Conservation (phyloP, 345 rosid species). For the Citrus reticulata region DNA sequence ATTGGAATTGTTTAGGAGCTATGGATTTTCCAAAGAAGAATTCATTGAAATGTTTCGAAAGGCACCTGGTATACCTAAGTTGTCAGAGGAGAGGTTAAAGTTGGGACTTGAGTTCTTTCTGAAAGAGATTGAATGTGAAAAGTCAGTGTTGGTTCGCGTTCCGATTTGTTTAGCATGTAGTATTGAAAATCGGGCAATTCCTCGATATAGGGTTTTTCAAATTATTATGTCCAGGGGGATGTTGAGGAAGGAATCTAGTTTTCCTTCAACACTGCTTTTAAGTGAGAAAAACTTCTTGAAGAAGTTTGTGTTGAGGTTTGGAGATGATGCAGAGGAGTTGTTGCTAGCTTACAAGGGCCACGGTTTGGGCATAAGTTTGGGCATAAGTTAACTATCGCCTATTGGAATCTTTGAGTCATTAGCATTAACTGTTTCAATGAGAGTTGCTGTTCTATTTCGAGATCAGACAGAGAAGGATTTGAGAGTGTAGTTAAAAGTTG, state of each 20-base stretch:
- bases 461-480: too few relatives aligned
- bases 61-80: conserved; percentile 22
- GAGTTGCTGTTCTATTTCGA: not conserved
- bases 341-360: conserved; percentile 28
- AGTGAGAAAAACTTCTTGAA: conserved; percentile 22
- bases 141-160: conserved; percentile 11
- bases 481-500: too few relatives aligned
- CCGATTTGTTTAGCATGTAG: not conserved
- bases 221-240: conserved; percentile 25
- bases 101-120: conserved; percentile 31
- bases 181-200: too few relatives aligned
- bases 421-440: not conserved
- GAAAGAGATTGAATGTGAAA: conserved; percentile 18
- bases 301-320: conserved; percentile 27
- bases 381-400: too few relatives aligned
- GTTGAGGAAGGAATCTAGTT: conserved; percentile 23
- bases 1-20: conserved; percentile 18
- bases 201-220: conserved; percentile 34
- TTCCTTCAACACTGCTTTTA: not conserved
- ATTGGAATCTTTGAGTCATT: not conserved
- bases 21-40: conserved; percentile 31
- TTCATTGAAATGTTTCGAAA: conserved; percentile 23
- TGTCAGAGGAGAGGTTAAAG: conserved; percentile 29
- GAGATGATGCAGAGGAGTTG: conserved; percentile 28
- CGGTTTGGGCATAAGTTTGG: not conserved